Conservation (phyloP, 257 asterid genomes). For the Solanum chaucha region DNA sequence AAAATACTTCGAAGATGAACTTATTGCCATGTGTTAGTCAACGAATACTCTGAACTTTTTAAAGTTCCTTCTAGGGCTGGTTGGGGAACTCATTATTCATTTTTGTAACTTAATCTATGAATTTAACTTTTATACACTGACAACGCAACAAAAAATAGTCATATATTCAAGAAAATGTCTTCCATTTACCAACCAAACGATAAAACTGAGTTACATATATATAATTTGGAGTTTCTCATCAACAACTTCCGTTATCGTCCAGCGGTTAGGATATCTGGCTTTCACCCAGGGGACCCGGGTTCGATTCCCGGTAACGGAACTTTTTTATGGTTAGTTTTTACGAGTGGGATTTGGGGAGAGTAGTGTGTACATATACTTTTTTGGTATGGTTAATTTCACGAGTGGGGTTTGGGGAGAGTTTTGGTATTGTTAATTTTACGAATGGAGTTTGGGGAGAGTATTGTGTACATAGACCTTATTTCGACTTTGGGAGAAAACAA, state of each 20-base stretch:
- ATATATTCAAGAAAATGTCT: neutral
- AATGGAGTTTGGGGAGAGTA: no score
- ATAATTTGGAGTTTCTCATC: no score
- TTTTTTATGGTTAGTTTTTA: neutral
- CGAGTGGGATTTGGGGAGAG: no score
- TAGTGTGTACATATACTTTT: no score
- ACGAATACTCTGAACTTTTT: neutral
- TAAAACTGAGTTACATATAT: no score
- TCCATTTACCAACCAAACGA: neutral
- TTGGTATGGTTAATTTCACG: no score
- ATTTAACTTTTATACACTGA: neutral
- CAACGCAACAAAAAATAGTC: neutral
- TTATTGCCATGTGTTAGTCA: neutral
- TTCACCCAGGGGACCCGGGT: constrained; percentile 98
- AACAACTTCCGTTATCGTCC: constrained; percentile 54
- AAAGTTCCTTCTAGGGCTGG: neutral
- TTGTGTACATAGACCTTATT: no score
- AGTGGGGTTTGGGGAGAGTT: no score
- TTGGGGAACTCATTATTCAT: neutral
- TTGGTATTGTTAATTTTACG: no score
- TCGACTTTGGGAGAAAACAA: no score
- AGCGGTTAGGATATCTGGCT: constrained; percentile 99
- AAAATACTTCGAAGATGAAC: neutral
- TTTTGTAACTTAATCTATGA: neutral
- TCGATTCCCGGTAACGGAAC: constrained; percentile 88